Conservation (phyloP, 495 filamentous ascomycete species). For the Podospora tetraspora region DNA sequence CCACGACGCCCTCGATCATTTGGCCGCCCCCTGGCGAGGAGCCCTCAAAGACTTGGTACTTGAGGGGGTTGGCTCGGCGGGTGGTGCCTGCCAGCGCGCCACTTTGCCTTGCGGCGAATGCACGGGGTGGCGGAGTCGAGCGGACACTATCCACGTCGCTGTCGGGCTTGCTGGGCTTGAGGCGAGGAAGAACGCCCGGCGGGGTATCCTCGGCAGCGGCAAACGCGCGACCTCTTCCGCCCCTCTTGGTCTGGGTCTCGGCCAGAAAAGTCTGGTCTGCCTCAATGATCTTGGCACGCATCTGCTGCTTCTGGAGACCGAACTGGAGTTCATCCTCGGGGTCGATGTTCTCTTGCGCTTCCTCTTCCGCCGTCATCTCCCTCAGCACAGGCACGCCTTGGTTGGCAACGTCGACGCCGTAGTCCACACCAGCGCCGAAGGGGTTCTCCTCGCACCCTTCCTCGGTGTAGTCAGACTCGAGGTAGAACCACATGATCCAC, state of each 20-base stretch:
- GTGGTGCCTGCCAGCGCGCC: constrained; percentile 30
- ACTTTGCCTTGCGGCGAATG: constrained; percentile 37
- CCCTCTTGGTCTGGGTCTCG: constrained; percentile 46
- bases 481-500: constrained; percentile 98
- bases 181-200: constrained; percentile 46
- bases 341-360: constrained; percentile 83
- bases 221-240: constrained; percentile 22
- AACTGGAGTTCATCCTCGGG: constrained; percentile 78
- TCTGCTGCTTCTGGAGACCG: constrained; percentile 75
- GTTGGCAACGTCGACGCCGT: constrained; percentile 58
- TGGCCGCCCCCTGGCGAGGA: constrained; percentile 46
- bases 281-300: constrained; percentile 68
- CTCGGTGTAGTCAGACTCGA: constrained; percentile 88
- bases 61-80: constrained; percentile 43
- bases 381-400: constrained; percentile 77
- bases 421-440: constrained; percentile 71
- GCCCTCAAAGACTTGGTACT: constrained; percentile 46
- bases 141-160: constrained; percentile 55
- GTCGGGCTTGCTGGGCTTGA: constrained; percentile 51
- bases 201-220: constrained; percentile 54
- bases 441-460: constrained; percentile 83
- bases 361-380: constrained; percentile 69
- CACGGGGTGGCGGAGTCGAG: constrained; percentile 52
- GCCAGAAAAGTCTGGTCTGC: constrained; percentile 46
- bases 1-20: constrained; percentile 38